Evolutionary conservation across 2,329 filamentous ascomycete genomes (phyloP), one percentile per base, ranked within the genome.

Genomic region (Pseudocercospora crystallina): DNA sequence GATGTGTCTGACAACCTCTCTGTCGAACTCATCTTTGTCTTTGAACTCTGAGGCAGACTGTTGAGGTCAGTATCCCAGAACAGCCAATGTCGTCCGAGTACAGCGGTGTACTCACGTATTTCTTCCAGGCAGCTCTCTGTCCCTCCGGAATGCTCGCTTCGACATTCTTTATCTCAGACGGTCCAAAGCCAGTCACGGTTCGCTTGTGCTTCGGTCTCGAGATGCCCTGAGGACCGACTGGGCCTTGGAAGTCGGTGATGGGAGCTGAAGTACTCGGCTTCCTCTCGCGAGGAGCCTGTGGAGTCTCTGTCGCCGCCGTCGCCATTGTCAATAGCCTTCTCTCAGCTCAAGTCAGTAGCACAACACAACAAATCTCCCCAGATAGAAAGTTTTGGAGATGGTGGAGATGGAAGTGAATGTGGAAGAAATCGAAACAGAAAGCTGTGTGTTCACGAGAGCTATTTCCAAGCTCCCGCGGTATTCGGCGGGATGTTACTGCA

Each of bases 131-230:
- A 64, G 83, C 89, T 58, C 91, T 85, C 76, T 95, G 86, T 31
- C 86, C 84, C 71, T 96, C 91, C 40, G 92, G 92, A 66, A 97
- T 95, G 54, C 75, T 84, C 77, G 90, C 90, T 76, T 97, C 91
- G 42, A 97, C 89, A 64, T 75, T 86, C 78, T 96, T 96, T 77
- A 96, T 96, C 69, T 99, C 94, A 32, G 82, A 78, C 26, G 90
- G 81, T 31, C 90, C 91, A 68, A 97, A 94, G 8, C 94, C 94
- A 8, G 94, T 99, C 60, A 89, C 88, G n/a, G 92, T 97, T 61
- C 94, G 84, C 79, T 90, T 96, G 77, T 99, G 94, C 76, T 97
- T 99, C 39, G 94, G 94, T 54, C 94, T 83, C 73, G 87, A 85
- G 69, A 95, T 92, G 36, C 85, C 86, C 35, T 90, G 90, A 34